Conservation (phyloP, 306 rosid species). For the Myrica gale region DNA sequence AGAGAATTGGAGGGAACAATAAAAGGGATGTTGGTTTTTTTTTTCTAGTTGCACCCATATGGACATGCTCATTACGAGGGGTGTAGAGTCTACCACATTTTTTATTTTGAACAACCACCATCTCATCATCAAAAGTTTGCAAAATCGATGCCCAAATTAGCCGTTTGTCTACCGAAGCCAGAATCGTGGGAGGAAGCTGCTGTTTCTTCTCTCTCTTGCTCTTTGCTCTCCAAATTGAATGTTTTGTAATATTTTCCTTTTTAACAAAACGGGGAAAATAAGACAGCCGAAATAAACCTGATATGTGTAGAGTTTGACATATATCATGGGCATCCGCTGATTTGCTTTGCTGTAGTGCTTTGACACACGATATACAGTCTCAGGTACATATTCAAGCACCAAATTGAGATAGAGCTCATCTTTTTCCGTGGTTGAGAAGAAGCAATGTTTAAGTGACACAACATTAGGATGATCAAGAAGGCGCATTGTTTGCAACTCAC, state of each 20-base stretch:
- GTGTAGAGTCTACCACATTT: background rate
- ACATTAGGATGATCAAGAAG: conserved; percentile 76
- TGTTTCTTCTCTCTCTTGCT: background rate
- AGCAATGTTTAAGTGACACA: conserved; percentile 68
- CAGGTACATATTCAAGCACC: conserved; percentile 69
- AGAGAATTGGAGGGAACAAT: no score
- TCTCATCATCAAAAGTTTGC: background rate
- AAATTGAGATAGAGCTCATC: conserved; percentile 73
- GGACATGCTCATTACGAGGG: background rate
- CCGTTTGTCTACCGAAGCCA: background rate
- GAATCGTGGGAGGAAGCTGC: background rate
- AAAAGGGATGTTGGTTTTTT: background rate
- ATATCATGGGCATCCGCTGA: conserved; percentile 69
- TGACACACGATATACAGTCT: conserved; percentile 63
- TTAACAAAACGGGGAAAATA: background rate
- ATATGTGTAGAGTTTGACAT: conserved; percentile 65
- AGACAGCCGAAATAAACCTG: conserved; percentile 40
- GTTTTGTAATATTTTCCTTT: no score
- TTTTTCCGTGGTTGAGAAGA: conserved; percentile 67
- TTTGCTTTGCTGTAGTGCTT: conserved; percentile 70
- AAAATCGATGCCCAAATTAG: background rate
- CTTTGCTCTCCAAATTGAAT: no score
- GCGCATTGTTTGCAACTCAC: conserved; percentile 76
- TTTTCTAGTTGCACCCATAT: background rate
- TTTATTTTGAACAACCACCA: background rate